Base-by-base conservation (phyloP, 176 grass and related monocot species). In the Avena sativa region DNA sequence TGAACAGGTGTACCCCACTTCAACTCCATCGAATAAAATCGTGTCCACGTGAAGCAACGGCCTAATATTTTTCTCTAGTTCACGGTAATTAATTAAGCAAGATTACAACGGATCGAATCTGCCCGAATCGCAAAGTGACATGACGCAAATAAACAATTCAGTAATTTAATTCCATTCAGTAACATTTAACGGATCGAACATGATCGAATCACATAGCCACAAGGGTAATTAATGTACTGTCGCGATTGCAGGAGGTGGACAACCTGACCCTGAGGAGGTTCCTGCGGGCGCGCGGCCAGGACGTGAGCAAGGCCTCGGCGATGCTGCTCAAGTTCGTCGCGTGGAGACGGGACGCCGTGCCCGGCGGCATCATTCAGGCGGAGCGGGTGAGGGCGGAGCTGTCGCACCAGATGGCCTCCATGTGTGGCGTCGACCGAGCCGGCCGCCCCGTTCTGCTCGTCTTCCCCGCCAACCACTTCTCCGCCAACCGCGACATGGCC, bases 191-290 rank as follows among this genome's bases (percentile, higher is more conserved):
- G 14, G 66, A 40, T 69, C 66, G 66, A 69, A 40, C 9, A 20
- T 70, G 12, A 56, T 56, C 5, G 53, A 56, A 56, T 56, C 53
- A 56, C 53, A 56, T 2, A 56, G 53, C 53, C 53, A 56, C 16
- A 57, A 19, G 53, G 53, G 53, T 57, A 12, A 50, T 12, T 50
- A 50, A 2, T 50, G 48, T 50, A 50, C 48, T 50, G 48, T 50
- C 10, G 10, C 9, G 48, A 30, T 19, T 57, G 25, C 84, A 98
- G 97, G 94, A 94, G 74, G 80, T 80, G 70, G 90, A 98, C 79
- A 86, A 96, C 87, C 79, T 98, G 83, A 94, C 72, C 4, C 84
- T 98, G 21, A 46, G 92, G 59, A 88, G 97, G 87, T 96, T 98
- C 84, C 71, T 98, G 76, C 90, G 94, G 1, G 97, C 94, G 16